Evolutionary conservation across 345 rosid genomes (phyloP).

Genomic region (Odontarrhena argentea): DNA sequence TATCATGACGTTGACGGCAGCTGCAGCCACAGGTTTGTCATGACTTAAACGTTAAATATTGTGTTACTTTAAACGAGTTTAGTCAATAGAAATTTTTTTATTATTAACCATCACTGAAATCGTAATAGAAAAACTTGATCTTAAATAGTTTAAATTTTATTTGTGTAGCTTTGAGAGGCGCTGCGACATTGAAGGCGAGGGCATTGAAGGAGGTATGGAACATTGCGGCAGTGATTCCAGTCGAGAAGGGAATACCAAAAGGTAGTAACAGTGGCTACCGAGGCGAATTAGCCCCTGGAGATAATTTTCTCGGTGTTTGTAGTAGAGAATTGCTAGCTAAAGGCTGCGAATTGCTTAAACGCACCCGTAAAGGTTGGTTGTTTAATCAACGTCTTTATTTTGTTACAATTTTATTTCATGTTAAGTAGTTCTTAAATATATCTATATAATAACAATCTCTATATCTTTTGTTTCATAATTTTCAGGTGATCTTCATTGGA

Average conservation of each 20-base stretch:
- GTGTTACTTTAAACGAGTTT: not conserved
- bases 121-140: too few relatives aligned
- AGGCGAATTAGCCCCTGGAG: slow-evolving; percentile 67
- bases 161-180: slow-evolving; percentile 83
- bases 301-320: slow-evolving; percentile 77
- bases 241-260: slow-evolving; percentile 63
- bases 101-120: too few relatives aligned
- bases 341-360: slow-evolving; percentile 94
- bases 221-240: slow-evolving; percentile 89
- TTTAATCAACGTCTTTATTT: slow-evolving; percentile 12
- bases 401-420: not conserved
- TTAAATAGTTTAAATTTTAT: not conserved
- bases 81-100: too few relatives aligned
- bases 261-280: slow-evolving; percentile 54
- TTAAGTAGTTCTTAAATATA: slow-evolving; percentile 13
- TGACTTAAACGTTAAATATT: not conserved
- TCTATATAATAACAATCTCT: not conserved
- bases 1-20: slow-evolving; percentile 81
- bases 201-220: slow-evolving; percentile 96
- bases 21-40: slow-evolving; percentile 72
- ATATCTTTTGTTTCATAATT: slow-evolving; percentile 8
- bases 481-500: slow-evolving; percentile 97
- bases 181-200: slow-evolving; percentile 87
- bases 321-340: slow-evolving; percentile 86
- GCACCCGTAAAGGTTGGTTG: slow-evolving; percentile 81